Evolutionary conservation across 768 basidiomycete species (phyloP), one percentile per base, ranked within the genome.

Genomic region (Suillus weaverae): DNA sequence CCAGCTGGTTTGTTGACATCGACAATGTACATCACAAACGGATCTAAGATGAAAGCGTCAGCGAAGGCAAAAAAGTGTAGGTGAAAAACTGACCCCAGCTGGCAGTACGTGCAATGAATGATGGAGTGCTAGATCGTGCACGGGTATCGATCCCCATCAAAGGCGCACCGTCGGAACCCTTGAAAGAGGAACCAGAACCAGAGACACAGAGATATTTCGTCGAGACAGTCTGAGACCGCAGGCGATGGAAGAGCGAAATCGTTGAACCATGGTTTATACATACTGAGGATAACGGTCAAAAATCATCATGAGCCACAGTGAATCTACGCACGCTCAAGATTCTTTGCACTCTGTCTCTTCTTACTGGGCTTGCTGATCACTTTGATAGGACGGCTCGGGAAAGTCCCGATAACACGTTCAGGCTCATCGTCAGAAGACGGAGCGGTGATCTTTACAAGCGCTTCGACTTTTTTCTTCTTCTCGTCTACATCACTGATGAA

Each of bases 351-450:
- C 77, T 94, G 91, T 70, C 94, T 85, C 85, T 97, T 97, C 84
- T 98, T 97, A 81, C 92, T 94, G 5, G 97, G 97, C 77, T 98
- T 99, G 79, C 92, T 94, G 79, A 99, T 98, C 72, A 99, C 94
- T 77, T 95, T 96, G 83, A 99, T 98, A n/a, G 95, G 89, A 54
- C 91, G 89, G 69, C 92, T 94, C 51, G 92, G 90, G 80, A 98
- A 98, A 22, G 87, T 85, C 26, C 96, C 96, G 69, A 98, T 88
- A 41, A 94, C 82, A 44, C 90, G 85, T 73, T 94, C 92, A 64
- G 88, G 86, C 73, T 92, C 90, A 65, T 92, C 90, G 60, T 93
- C 91, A 57, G 87, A 86, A 18, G 86, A 84, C 9, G 90, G 88
- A 43, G 93, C 92, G 69, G 87, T 89, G 75, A 95, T 89, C 78